Percentiles rank a stretch among this genome's conserved stretches.
phyloP scores from a whole-genome alignment of 2,329 filamentous ascomycete species.

The Harringtonia aguacate region DNA sequence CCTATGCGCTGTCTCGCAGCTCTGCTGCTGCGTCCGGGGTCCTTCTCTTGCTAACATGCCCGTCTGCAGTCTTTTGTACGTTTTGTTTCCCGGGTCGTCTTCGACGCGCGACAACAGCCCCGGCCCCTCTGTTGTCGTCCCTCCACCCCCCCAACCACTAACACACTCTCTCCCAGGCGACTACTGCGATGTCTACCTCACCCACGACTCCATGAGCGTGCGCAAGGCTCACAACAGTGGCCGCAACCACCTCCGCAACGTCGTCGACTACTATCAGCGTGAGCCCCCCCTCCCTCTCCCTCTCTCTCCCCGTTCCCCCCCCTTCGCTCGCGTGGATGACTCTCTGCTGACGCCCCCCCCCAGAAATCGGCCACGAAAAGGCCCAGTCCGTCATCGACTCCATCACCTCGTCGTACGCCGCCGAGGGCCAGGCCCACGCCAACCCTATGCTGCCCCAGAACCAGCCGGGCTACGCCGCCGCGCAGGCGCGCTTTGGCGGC shows the following conservation, averaged over 20 bases:
- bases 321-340: too few relatives aligned
- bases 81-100: constrained; percentile 5
- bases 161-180: constrained; percentile 48
- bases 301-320: background rate
- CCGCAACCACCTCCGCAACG: constrained; percentile 92
- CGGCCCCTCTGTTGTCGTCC: background rate
- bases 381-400: constrained; percentile 97
- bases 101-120: background rate
- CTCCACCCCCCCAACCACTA: background rate
- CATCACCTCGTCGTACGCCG: constrained; percentile 87
- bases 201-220: constrained; percentile 99
- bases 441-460: constrained; percentile 75
- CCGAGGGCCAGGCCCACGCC: constrained; percentile 76
- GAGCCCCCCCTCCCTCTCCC: constrained; percentile 17
- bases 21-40: too few relatives aligned
- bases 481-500: constrained; percentile 19
- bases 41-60: constrained; percentile 9
- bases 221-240: constrained; percentile 97
- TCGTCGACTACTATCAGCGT: constrained; percentile 98
- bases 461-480: constrained; percentile 40
- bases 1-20: background rate
- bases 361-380: constrained; percentile 97
- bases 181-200: constrained; percentile 99
- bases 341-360: background rate
- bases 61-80: constrained; percentile 15